A percentile compares a stretch with the other conserved stretches of the same genome.
Evolutionary conservation across 2,329 filamentous ascomycete species (phyloP).

Genomic region (Aspergillaceae sp.): DNA sequence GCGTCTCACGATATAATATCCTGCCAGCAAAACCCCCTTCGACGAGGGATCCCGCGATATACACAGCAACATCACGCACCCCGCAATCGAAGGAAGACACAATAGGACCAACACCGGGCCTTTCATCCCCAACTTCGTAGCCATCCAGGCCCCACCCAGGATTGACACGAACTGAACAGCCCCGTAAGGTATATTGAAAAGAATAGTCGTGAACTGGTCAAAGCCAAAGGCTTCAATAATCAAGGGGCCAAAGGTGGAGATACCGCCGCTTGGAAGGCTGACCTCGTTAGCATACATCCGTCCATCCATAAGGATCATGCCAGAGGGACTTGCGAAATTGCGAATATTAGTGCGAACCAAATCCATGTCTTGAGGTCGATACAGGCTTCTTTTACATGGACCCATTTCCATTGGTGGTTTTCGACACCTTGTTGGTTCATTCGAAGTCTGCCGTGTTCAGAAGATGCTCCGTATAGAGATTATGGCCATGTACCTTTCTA

Average conservation of each 20-base stretch:
- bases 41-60: conserved; percentile 40
- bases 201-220: conserved; percentile 46
- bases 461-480: not conserved
- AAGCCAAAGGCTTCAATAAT: conserved; percentile 54
- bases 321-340: conserved; percentile 40
- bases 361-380: conserved; percentile 54
- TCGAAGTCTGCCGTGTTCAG: conserved; percentile 26
- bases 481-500: conserved; percentile 38
- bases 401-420: conserved; percentile 42
- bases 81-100: conserved; percentile 50
- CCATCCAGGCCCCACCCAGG: conserved; percentile 49
- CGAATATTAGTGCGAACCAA: conserved; percentile 47
- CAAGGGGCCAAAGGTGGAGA: conserved; percentile 51
- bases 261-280: conserved; percentile 49
- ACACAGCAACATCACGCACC: conserved; percentile 47
- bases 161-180: conserved; percentile 53
- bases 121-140: conserved; percentile 49
- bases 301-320: not conserved
- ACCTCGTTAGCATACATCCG: not conserved
- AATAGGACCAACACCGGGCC: conserved; percentile 46
- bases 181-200: conserved; percentile 55
- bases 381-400: conserved; percentile 47
- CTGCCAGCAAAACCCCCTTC: conserved; percentile 45
- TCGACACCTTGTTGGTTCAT: conserved; percentile 42
- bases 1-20: conserved; percentile 44